A percentile compares a stretch with the other conserved stretches of the same genome.
Evolutionary conservation across 306 rosid genomes (phyloP).

Genomic region (Cucurbita argyrosperma): DNA sequence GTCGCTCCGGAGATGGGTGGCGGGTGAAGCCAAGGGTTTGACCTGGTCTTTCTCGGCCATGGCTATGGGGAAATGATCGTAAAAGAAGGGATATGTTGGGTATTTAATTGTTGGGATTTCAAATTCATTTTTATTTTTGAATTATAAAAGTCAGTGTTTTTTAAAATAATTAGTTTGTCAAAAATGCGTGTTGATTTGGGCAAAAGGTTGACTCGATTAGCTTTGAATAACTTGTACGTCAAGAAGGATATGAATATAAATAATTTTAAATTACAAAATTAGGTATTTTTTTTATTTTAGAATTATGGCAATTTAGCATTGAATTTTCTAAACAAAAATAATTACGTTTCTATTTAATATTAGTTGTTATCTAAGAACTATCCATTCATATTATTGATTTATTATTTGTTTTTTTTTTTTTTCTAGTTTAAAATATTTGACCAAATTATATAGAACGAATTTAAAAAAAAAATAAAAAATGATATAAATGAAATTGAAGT

Average conservation of each 20-base stretch:
- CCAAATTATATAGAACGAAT: too few relatives aligned
- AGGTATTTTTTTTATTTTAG: neutral
- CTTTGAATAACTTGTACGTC: neutral
- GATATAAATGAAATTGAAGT: too few relatives aligned
- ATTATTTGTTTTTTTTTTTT: too few relatives aligned
- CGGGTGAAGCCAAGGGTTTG: constrained; percentile 20
- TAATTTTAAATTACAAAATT: neutral
- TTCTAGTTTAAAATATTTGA: too few relatives aligned
- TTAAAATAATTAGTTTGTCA: neutral
- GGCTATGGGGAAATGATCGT: neutral
- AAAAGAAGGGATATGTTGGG: neutral
- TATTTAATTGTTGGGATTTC: neutral
- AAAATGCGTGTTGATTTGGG: constrained; percentile 1
- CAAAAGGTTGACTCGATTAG: neutral
- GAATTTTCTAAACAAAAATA: neutral
- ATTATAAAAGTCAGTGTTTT: neutral
- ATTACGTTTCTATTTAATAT: too few relatives aligned
- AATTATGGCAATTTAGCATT: neutral
- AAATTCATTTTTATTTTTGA: neutral
- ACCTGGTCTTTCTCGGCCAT: constrained; percentile 18
- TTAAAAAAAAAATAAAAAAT: too few relatives aligned
- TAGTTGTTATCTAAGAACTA: neutral
- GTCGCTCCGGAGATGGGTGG: constrained; percentile 4
- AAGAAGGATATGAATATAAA: neutral
- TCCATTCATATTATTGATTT: too few relatives aligned